Evolutionary conservation across 345 rosid genomes (phyloP).

Genomic region (Citrus sinensis): DNA sequence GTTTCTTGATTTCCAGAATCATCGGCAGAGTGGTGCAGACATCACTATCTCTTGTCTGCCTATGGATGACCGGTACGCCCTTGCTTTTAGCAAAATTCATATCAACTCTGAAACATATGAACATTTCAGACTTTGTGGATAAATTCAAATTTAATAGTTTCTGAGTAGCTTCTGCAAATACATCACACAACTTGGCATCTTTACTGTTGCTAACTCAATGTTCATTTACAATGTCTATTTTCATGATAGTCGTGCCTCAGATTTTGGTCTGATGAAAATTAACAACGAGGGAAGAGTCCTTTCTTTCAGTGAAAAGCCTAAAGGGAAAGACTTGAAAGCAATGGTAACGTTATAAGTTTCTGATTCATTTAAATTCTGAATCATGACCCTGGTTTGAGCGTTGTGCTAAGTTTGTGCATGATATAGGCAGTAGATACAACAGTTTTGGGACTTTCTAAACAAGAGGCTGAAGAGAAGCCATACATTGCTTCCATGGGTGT

Average conservation of each 20-base stretch:
- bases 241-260: constrained; percentile 87
- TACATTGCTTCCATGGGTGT: constrained; percentile 99
- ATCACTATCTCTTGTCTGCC: constrained; percentile 81
- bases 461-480: constrained; percentile 81
- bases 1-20: constrained; percentile 53
- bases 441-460: constrained; percentile 73
- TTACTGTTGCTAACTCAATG: background rate
- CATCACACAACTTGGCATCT: background rate
- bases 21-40: constrained; percentile 89
- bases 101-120: background rate
- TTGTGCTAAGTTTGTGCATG: background rate
- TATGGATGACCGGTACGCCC: constrained; percentile 69
- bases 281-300: constrained; percentile 79
- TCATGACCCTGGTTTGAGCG: background rate
- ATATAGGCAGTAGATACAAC: constrained; percentile 85
- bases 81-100: background rate
- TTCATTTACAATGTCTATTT: constrained; percentile 15
- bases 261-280: constrained; percentile 96
- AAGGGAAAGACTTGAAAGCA: constrained; percentile 69
- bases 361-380: background rate
- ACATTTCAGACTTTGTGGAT: background rate
- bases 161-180: background rate
- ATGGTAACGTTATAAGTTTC: constrained; percentile 46
- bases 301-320: constrained; percentile 93
- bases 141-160: background rate